phyloP scores from a whole-genome alignment of 345 rosid genomes.

The Lepidium aucheri region DNA sequence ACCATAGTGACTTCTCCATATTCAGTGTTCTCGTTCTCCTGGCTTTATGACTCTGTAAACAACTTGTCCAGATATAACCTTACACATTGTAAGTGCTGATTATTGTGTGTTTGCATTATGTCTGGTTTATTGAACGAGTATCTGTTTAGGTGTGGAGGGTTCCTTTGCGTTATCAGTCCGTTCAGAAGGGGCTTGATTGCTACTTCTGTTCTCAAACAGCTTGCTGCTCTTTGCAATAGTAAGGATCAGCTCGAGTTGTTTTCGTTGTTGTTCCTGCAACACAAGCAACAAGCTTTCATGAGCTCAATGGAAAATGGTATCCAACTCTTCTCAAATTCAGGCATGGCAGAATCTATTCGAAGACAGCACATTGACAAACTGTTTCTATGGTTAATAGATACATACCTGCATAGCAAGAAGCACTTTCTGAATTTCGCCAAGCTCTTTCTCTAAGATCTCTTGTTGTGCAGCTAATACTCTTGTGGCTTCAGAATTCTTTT shows the following conservation, averaged over 20 bases:
- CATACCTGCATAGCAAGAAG: conserved; percentile 92
- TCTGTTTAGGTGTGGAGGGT: conserved; percentile 13
- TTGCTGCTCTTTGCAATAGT: conserved; percentile 61
- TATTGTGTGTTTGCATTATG: conserved; percentile 1
- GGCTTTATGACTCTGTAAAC: neutral
- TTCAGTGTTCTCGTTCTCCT: neutral
- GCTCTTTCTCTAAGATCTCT: conserved; percentile 83
- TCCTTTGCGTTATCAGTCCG: conserved; percentile 26
- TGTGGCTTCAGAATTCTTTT: conserved; percentile 91
- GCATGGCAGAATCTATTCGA: neutral
- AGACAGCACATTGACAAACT: no score
- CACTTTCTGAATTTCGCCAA: conserved; percentile 85
- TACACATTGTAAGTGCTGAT: neutral
- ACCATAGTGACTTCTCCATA: neutral
- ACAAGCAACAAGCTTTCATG: conserved; percentile 15
- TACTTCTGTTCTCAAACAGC: conserved; percentile 40
- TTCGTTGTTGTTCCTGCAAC: conserved; percentile 79
- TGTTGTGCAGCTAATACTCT: conserved; percentile 70
- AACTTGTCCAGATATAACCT: neutral
- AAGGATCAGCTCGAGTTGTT: conserved; percentile 82
- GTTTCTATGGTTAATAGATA: neutral
- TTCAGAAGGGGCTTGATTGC: conserved; percentile 22
- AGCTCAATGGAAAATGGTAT: neutral
- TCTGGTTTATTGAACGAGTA: conserved; percentile 19
- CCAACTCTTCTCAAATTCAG: neutral